Evolutionary conservation across 345 rosid species (phyloP).

Genomic region (Streptanthus diversifolius): DNA sequence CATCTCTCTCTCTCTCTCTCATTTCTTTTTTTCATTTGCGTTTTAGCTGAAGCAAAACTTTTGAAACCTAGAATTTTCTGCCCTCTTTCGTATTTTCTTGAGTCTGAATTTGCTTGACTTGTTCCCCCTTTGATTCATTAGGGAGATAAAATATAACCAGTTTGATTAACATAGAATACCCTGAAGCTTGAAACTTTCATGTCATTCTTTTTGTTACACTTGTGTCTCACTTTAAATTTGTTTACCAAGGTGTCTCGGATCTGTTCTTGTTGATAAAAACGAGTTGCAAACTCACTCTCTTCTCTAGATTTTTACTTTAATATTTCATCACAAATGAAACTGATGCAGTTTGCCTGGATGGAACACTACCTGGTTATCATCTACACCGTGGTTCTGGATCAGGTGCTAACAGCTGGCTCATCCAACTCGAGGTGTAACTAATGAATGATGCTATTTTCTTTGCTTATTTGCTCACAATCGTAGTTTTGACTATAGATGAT

Average conservation of each 20-base stretch:
- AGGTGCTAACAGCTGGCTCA: constrained; percentile 76
- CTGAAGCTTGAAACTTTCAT: not conserved
- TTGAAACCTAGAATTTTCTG: too few species aligned
- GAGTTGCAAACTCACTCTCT: not conserved
- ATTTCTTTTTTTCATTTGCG: too few species aligned
- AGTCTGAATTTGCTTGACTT: not conserved
- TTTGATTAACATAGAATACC: not conserved
- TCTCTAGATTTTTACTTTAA: not conserved
- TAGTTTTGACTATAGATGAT: not conserved
- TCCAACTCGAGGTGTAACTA: constrained; percentile 70
- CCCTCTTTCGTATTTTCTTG: too few species aligned
- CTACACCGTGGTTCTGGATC: constrained; percentile 65
- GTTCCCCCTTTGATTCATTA: too few species aligned
- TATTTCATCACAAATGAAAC: not conserved
- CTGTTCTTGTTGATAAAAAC: not conserved
- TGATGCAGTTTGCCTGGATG: constrained; percentile 75
- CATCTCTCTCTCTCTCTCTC: not conserved
- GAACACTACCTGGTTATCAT: constrained; percentile 88
- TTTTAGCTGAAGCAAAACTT: too few species aligned
- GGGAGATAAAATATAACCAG: not conserved
- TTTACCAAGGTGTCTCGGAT: not conserved
- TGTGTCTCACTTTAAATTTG: not conserved
- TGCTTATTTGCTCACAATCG: not conserved
- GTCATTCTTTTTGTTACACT: not conserved
- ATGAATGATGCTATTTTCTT: not conserved